Conservation (phyloP, 2,329 filamentous ascomycete genomes). For the Blumeriella jaapii region DNA sequence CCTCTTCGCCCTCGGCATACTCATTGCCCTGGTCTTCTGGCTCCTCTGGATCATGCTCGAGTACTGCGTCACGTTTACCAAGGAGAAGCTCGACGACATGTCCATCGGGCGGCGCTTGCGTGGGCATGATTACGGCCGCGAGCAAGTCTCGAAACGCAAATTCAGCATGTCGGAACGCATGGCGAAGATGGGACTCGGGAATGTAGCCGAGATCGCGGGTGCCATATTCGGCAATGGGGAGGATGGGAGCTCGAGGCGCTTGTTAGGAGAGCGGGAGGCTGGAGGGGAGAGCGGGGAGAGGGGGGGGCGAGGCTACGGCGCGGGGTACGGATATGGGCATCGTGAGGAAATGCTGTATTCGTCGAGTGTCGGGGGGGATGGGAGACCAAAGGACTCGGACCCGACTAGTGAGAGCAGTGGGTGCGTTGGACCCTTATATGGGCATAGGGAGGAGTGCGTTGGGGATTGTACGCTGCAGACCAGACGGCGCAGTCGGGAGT, state of each 20-base stretch:
- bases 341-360: constrained; percentile 4
- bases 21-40: constrained; percentile 10
- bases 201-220: constrained; percentile 1
- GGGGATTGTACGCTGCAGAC: constrained; percentile 2
- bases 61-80: constrained; percentile 5
- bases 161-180: background rate
- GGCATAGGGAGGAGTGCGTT: constrained; percentile 5
- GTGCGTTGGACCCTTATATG: constrained; percentile 9
- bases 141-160: constrained; percentile 1
- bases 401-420: constrained; percentile 8
- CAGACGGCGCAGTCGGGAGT: constrained; percentile 6
- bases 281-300: background rate
- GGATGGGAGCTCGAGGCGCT: constrained; percentile 1
- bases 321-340: constrained; percentile 3
- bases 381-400: constrained; percentile 5
- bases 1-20: constrained; percentile 3
- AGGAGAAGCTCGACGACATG: constrained; percentile 7
- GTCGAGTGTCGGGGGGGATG: background rate
- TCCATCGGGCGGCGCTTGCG: constrained; percentile 2
- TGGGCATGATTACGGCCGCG: background rate
- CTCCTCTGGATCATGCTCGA: constrained; percentile 9
- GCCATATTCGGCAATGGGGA: constrained; percentile 3
- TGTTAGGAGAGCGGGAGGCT: background rate
- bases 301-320: background rate
- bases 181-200: constrained; percentile 3